Evolutionary conservation across 106 monocot species (phyloP).

Genomic region (Phalaenopsis equestris): DNA sequence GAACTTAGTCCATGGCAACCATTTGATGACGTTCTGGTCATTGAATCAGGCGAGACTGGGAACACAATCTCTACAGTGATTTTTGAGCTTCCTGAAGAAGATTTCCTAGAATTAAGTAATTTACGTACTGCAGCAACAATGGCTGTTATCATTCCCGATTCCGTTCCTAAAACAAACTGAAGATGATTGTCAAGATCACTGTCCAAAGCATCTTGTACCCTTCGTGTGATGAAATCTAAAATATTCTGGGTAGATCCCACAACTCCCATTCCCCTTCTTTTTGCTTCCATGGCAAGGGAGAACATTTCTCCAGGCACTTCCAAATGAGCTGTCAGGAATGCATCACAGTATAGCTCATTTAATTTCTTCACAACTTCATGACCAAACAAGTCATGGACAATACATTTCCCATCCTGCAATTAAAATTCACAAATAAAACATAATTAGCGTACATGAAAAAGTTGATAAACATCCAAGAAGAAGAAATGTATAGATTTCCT

Average conservation of each 20-base stretch:
- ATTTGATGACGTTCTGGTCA: constrained; percentile 46
- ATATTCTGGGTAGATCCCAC: constrained; percentile 97
- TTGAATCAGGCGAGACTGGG: constrained; percentile 89
- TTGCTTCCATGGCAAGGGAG: constrained; percentile 94
- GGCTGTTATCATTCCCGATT: constrained; percentile 93
- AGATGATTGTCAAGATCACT: constrained; percentile 74
- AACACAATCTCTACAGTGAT: constrained; percentile 85
- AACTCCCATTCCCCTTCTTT: constrained; percentile 94
- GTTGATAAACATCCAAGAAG: neutral
- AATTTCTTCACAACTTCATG: constrained; percentile 93
- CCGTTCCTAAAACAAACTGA: constrained; percentile 94
- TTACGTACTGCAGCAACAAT: constrained; percentile 77
- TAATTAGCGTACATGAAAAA: neutral
- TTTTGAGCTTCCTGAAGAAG: constrained; percentile 23
- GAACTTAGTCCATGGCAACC: constrained; percentile 21
- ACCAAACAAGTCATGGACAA: constrained; percentile 97
- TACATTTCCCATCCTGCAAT: constrained; percentile 84
- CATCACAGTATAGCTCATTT: constrained; percentile 89
- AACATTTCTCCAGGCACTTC: constrained; percentile 99
- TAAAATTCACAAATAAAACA: constrained; percentile 8
- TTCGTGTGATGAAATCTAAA: constrained; percentile 81
- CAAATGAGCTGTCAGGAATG: constrained; percentile 92
- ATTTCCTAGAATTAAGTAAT: constrained; percentile 33
- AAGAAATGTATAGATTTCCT: neutral
- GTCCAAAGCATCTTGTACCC: constrained; percentile 66